Percentiles rank a stretch among this genome's conserved stretches.
Conservation (phyloP, 2,329 filamentous ascomycete genomes). For the Ophiostoma triangulosporum region DNA sequence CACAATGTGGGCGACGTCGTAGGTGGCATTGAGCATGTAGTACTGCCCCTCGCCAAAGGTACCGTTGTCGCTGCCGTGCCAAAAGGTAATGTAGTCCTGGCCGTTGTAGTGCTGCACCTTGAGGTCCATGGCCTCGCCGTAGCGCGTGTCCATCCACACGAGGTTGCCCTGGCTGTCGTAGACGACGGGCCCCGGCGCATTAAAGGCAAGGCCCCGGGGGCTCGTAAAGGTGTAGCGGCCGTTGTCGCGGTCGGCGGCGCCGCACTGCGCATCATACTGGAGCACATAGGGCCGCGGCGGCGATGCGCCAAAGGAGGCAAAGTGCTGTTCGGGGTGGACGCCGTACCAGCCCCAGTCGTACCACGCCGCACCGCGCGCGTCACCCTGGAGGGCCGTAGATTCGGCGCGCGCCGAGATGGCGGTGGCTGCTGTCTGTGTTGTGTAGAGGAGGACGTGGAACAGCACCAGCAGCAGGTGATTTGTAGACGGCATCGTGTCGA, state of each 20-base stretch:
- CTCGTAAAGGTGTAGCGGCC: constrained; percentile 15
- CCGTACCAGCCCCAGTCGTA: constrained; percentile 10
- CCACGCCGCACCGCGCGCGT: not conserved
- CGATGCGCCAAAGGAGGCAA: constrained; percentile 5
- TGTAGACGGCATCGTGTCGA: not conserved
- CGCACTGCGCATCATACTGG: constrained; percentile 1
- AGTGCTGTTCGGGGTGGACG: constrained; percentile 4
- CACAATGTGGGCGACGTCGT: constrained; percentile 40
- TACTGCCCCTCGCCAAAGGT: constrained; percentile 17
- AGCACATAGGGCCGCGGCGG: constrained; percentile 6
- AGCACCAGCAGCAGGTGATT: not conserved
- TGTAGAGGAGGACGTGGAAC: not conserved
- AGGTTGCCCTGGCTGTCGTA: constrained; percentile 39
- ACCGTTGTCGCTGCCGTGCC: constrained; percentile 27
- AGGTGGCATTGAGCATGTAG: constrained; percentile 38
- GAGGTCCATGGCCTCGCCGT: constrained; percentile 18
- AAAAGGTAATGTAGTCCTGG: constrained; percentile 36
- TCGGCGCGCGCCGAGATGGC: not conserved
- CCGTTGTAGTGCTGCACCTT: constrained; percentile 29
- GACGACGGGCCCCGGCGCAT: constrained; percentile 40
- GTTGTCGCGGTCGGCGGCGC: not conserved
- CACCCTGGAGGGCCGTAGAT: not conserved
- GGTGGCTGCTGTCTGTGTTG: not conserved
- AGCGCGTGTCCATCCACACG: constrained; percentile 32
- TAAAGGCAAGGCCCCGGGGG: constrained; percentile 13